Percentiles rank a stretch among this genome's conserved stretches.
Evolutionary conservation across 192 early-diverging fungal species (phyloP).

Genomic region (Powellomyces hirtus): DNA sequence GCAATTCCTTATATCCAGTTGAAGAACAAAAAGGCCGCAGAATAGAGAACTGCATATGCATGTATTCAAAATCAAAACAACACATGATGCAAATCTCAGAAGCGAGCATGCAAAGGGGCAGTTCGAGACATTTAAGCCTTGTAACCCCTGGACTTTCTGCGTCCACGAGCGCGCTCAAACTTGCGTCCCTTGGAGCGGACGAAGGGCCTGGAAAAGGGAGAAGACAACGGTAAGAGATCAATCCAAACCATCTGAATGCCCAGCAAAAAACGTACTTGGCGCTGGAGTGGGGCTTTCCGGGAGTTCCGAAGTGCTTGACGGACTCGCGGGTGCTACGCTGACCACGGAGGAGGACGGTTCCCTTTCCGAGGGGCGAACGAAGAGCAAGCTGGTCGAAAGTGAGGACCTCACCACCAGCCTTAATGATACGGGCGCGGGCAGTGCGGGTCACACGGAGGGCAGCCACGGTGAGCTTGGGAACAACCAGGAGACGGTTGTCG

Average conservation of each 20-base stretch:
- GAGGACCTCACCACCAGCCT: conserved; percentile 97
- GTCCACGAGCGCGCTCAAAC: conserved; percentile 99
- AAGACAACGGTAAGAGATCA: not conserved
- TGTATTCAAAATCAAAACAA: too few relatives aligned
- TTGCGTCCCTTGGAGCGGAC: conserved; percentile 99
- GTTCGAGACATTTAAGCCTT: too few relatives aligned
- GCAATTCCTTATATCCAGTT: too few relatives aligned
- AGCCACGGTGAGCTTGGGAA: conserved; percentile 94
- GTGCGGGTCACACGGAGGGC: conserved; percentile 95
- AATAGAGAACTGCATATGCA: too few relatives aligned
- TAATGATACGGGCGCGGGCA: conserved; percentile 95
- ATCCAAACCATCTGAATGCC: not conserved
- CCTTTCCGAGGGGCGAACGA: conserved; percentile 94
- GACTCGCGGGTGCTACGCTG: conserved; percentile 92
- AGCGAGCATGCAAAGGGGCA: too few relatives aligned
- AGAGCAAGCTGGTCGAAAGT: conserved; percentile 99
- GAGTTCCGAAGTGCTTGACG: conserved; percentile 98
- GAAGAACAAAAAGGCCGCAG: too few relatives aligned
- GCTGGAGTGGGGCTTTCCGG: conserved; percentile 66
- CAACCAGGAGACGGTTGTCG: conserved; percentile 86
- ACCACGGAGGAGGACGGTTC: conserved; percentile 94
- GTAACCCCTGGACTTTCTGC: conserved; percentile 97
- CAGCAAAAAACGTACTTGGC: conserved; percentile 53
- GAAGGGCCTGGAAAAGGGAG: conserved; percentile 67
- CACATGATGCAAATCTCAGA: too few relatives aligned